Evolutionary conservation across 2,329 filamentous ascomycete species (phyloP).

Genomic region (Colletotrichum plurivorum): DNA sequence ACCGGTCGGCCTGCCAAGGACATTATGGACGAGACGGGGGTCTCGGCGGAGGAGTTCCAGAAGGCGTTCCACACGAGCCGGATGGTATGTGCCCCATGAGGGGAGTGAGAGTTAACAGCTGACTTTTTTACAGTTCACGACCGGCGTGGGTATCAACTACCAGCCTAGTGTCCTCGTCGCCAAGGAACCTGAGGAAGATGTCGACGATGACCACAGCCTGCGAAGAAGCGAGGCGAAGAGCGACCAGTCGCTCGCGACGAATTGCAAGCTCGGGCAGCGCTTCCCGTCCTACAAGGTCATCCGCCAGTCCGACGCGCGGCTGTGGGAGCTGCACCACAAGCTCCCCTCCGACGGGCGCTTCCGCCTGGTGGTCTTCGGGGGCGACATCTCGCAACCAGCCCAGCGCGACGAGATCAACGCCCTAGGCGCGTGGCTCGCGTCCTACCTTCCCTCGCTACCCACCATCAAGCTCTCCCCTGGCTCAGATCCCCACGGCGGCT

Average conservation of each 20-base stretch:
- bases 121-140: conserved; percentile 38
- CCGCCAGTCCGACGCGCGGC: conserved; percentile 68
- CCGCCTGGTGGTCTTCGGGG: conserved; percentile 73
- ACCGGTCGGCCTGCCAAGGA: conserved; percentile 70
- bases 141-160: conserved; percentile 66
- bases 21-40: conserved; percentile 71
- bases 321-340: conserved; percentile 72
- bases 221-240: conserved; percentile 52
- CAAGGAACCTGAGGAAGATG: conserved; percentile 59
- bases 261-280: conserved; percentile 68
- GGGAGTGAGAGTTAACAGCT: neutral
- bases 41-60: conserved; percentile 75
- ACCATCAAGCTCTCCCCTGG: conserved; percentile 29
- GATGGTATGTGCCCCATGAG: conserved; percentile 44
- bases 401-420: conserved; percentile 61
- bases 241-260: conserved; percentile 60
- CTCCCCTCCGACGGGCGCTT: conserved; percentile 71
- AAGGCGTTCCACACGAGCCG: conserved; percentile 71
- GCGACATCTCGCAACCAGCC: conserved; percentile 62
- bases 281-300: conserved; percentile 72
- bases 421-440: conserved; percentile 61
- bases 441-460: conserved; percentile 31
- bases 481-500: conserved; percentile 32
- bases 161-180: conserved; percentile 68
- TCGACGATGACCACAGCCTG: conserved; percentile 52